phyloP scores from a whole-genome alignment of 2,329 filamentous ascomycete species.

The Didymella sp. region DNA sequence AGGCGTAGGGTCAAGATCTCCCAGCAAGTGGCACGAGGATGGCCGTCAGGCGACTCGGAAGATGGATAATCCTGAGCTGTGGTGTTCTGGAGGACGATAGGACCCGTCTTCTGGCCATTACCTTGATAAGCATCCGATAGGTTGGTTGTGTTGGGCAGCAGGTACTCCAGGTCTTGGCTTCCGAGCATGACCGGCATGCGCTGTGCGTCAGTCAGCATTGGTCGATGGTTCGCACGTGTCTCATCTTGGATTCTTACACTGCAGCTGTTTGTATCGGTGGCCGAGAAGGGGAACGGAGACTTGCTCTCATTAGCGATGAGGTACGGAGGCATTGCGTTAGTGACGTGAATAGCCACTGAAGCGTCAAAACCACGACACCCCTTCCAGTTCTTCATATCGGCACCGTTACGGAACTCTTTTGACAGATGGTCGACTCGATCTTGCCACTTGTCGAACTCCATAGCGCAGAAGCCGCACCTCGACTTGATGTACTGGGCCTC shows the following conservation, averaged over 20 bases:
- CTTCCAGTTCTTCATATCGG: slow-evolving; percentile 62
- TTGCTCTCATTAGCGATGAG: slow-evolving; percentile 58
- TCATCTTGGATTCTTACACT: slow-evolving; percentile 28
- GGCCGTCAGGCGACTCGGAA: slow-evolving; percentile 12
- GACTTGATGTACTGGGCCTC: slow-evolving; percentile 61
- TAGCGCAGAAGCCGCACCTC: slow-evolving; percentile 62
- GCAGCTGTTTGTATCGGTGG: slow-evolving; percentile 47
- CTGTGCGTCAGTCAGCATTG: slow-evolving; percentile 25
- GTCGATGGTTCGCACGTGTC: background rate
- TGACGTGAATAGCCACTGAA: slow-evolving; percentile 56
- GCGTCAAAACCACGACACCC: slow-evolving; percentile 62
- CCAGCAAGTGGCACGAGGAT: slow-evolving; percentile 55
- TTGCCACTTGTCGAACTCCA: slow-evolving; percentile 58
- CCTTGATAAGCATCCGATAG: slow-evolving; percentile 29
- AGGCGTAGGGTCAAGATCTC: slow-evolving; percentile 57
- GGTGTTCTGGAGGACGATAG: slow-evolving; percentile 25
- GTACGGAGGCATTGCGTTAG: slow-evolving; percentile 61
- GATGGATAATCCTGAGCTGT: slow-evolving; percentile 27
- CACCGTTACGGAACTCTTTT: slow-evolving; percentile 62
- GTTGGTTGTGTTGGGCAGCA: slow-evolving; percentile 29
- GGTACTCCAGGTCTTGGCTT: slow-evolving; percentile 36
- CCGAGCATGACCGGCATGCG: slow-evolving; percentile 26
- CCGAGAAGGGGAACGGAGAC: slow-evolving; percentile 57
- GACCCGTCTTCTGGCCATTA: slow-evolving; percentile 22
- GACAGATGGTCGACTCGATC: slow-evolving; percentile 61